These are phyloP conservation scores for Amesomyces nigricolor DNA, from an alignment of 2,329 filamentous ascomycete genomes.

Conservation along the genomic window DNA sequence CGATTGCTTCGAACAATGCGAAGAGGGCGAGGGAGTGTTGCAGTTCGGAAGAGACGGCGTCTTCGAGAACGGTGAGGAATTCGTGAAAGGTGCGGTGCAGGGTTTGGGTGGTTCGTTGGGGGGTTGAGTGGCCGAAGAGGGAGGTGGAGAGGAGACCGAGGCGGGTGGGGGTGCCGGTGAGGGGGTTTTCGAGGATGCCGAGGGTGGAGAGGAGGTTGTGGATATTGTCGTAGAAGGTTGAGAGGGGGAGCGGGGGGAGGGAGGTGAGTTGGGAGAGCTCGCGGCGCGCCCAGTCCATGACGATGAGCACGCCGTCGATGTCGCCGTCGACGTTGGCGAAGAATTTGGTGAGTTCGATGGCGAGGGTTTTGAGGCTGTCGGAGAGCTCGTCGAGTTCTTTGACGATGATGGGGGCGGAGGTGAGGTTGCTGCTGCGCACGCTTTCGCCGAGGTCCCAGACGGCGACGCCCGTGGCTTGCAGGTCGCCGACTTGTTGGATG, in stretches of 20 bases:
- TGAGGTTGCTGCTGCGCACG: constrained; percentile 84
- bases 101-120: constrained; percentile 73
- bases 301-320: constrained; percentile 84
- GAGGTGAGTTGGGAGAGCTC: constrained; percentile 68
- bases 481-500: constrained; percentile 74
- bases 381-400: constrained; percentile 78
- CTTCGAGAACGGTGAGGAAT: constrained; percentile 80
- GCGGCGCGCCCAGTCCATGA: constrained; percentile 93
- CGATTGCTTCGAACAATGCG: constrained; percentile 84
- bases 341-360: constrained; percentile 82
- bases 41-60: constrained; percentile 79
- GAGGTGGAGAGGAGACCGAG: constrained; percentile 64
- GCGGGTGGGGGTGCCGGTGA: constrained; percentile 54
- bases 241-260: constrained; percentile 56
- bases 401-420: constrained; percentile 79
- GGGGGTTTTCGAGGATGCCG: constrained; percentile 52
- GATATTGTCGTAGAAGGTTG: constrained; percentile 73
- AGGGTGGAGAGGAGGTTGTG: constrained; percentile 67
- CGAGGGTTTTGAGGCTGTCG: constrained; percentile 77
- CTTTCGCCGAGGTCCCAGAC: constrained; percentile 94
- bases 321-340: constrained; percentile 92
- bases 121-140: constrained; percentile 72
- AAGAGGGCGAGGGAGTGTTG: constrained; percentile 76
- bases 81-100: constrained; percentile 84
- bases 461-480: constrained; percentile 86